These are phyloP conservation scores for Penicillium crystallinum DNA, from an alignment of 495 filamentous ascomycete genomes.

Conservation along the genomic window DNA sequence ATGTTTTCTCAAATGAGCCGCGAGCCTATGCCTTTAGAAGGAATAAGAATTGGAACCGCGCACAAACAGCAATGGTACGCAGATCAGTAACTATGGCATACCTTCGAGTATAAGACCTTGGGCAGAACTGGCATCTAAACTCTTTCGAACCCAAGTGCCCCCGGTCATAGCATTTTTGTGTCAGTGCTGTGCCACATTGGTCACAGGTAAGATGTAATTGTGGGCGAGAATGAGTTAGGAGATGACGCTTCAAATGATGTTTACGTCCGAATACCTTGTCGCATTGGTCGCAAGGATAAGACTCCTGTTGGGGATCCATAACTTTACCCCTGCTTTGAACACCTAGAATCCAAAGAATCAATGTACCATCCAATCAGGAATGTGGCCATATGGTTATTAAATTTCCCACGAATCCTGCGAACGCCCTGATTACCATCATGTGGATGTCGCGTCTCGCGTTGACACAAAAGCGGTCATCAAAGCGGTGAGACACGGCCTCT, in stretches of 20 bases:
- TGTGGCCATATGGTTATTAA: neutral
- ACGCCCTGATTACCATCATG: neutral
- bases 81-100: neutral
- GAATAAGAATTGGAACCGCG: neutral
- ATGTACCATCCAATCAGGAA: neutral
- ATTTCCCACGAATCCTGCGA: neutral
- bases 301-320: neutral
- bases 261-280: constrained; percentile 1
- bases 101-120: neutral
- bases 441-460: neutral
- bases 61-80: neutral
- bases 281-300: neutral
- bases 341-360: neutral
- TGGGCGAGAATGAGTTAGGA: neutral
- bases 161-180: neutral
- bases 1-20: neutral
- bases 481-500: neutral
- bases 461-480: neutral
- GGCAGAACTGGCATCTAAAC: neutral
- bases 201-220: neutral
- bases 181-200: neutral
- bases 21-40: neutral
- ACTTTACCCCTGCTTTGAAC: neutral
- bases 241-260: neutral
- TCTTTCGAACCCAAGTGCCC: neutral